Conservation (phyloP, 2,329 filamentous ascomycete species). For the Orbilia quercus region DNA sequence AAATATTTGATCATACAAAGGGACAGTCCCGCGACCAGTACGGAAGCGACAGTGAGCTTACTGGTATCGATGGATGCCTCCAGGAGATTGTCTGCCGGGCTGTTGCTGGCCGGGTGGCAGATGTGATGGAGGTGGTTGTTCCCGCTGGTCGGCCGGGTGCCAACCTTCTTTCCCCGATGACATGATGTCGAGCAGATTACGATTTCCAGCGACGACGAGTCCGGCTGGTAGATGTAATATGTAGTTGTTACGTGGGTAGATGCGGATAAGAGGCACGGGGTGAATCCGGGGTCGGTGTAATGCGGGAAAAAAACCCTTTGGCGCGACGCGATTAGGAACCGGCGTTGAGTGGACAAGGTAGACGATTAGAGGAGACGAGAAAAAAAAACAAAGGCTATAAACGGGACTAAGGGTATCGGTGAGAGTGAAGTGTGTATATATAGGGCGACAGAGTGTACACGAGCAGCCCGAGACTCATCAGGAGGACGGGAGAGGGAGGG, state of each 20-base stretch:
- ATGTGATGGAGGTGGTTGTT: slow-evolving; percentile 49
- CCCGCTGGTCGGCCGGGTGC: slow-evolving; percentile 55
- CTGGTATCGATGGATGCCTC: slow-evolving; percentile 50
- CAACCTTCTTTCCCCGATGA: slow-evolving; percentile 53
- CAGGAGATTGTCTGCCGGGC: slow-evolving; percentile 47
- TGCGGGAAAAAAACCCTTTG: slow-evolving; percentile 31
- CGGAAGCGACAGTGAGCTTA: slow-evolving; percentile 15
- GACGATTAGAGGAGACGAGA: not conserved
- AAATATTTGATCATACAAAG: not conserved
- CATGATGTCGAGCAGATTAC: slow-evolving; percentile 28
- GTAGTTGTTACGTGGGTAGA: slow-evolving; percentile 6
- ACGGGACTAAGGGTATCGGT: not conserved
- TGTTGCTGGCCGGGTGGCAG: slow-evolving; percentile 37
- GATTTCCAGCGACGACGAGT: not conserved
- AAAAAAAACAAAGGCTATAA: too few relatives aligned
- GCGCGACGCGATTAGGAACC: slow-evolving; percentile 49
- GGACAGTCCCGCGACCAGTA: not conserved
- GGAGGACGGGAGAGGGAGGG: slow-evolving; percentile 3
- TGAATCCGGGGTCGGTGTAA: slow-evolving; percentile 14
- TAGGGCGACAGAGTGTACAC: not conserved
- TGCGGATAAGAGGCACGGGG: slow-evolving; percentile 19
- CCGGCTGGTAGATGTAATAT: not conserved
- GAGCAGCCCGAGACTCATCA: not conserved
- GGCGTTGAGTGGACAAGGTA: slow-evolving; percentile 9
- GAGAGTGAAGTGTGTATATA: not conserved